A percentile compares a stretch with the other conserved stretches of the same genome.
Conservation (phyloP, 352 stramenopile genomes). For the Globisporangium okanoganense region DNA sequence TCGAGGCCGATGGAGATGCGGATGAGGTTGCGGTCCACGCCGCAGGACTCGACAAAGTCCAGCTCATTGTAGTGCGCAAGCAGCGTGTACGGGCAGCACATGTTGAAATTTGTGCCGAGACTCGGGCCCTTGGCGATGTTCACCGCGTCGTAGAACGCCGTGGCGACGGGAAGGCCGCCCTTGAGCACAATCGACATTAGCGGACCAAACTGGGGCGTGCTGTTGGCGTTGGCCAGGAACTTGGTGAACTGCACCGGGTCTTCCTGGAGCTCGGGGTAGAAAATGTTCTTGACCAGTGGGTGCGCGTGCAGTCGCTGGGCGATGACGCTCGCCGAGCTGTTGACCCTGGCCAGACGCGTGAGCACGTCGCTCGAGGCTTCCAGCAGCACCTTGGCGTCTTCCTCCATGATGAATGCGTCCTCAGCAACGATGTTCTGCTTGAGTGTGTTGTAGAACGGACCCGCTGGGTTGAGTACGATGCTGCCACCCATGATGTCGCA, state of each 20-base stretch:
- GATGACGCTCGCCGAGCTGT: constrained; percentile 71
- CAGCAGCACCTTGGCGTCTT: constrained; percentile 51
- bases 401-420: constrained; percentile 62
- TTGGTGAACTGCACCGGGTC: constrained; percentile 57
- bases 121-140: constrained; percentile 83
- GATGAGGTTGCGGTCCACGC: constrained; percentile 89
- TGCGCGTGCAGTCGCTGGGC: constrained; percentile 65
- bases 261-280: constrained; percentile 71
- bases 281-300: constrained; percentile 80
- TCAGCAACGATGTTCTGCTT: constrained; percentile 27
- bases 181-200: constrained; percentile 87
- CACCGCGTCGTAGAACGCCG: constrained; percentile 88
- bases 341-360: constrained; percentile 71
- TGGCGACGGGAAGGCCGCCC: constrained; percentile 54
- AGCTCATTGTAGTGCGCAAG: constrained; percentile 93
- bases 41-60: constrained; percentile 88
- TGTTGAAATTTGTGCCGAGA: constrained; percentile 93
- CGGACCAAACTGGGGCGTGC: constrained; percentile 68
- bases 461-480: constrained; percentile 81
- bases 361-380: constrained; percentile 62
- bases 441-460: constrained; percentile 41
- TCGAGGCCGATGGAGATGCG: constrained; percentile 92
- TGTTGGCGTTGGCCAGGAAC: constrained; percentile 32
- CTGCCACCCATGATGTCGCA: constrained; percentile 91
- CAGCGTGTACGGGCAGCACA: constrained; percentile 91